phyloP scores from a whole-genome alignment of 345 rosid species.

The Arabidopsis arenosa region DNA sequence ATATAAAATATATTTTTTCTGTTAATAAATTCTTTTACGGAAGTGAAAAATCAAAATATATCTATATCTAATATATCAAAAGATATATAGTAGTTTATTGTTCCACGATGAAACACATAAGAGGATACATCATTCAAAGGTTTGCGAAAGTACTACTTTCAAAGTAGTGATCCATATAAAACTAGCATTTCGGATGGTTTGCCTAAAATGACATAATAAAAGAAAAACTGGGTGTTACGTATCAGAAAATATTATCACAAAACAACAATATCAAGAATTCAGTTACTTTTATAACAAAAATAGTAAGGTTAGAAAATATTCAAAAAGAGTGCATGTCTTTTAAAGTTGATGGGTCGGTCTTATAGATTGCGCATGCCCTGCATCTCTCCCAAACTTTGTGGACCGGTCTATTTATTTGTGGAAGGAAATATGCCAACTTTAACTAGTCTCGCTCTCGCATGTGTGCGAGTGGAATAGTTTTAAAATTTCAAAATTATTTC shows the following conservation, averaged over 20 bases:
- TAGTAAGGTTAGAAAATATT: conserved; percentile 17
- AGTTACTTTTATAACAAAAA: neutral
- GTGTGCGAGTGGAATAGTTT: neutral
- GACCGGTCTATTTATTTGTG: conserved; percentile 34
- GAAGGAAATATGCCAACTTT: conserved; percentile 22
- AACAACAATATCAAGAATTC: conserved; percentile 1
- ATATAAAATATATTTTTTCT: neutral
- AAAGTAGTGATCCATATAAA: conserved; percentile 12
- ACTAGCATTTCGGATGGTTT: conserved; percentile 6
- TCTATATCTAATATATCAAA: neutral
- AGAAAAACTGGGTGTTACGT: neutral
- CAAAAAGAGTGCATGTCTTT: conserved; percentile 10
- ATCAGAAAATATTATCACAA: neutral
- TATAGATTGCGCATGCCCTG: conserved; percentile 20
- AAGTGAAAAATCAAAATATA: neutral
- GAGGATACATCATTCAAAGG: neutral
- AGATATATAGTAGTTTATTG: neutral
- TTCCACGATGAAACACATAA: neutral
- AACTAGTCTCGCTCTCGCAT: conserved; percentile 8
- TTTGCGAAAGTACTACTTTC: neutral
- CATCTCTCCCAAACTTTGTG: conserved; percentile 20
- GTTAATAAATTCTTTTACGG: too few relatives aligned
- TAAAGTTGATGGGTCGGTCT: conserved; percentile 6
- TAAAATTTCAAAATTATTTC: conserved; percentile 2
- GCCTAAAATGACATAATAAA: conserved; percentile 2